Percentiles rank a stretch among this genome's conserved stretches.
Conservation (phyloP, 1,139 yeast species). For the Saccharomyces hybrid region DNA sequence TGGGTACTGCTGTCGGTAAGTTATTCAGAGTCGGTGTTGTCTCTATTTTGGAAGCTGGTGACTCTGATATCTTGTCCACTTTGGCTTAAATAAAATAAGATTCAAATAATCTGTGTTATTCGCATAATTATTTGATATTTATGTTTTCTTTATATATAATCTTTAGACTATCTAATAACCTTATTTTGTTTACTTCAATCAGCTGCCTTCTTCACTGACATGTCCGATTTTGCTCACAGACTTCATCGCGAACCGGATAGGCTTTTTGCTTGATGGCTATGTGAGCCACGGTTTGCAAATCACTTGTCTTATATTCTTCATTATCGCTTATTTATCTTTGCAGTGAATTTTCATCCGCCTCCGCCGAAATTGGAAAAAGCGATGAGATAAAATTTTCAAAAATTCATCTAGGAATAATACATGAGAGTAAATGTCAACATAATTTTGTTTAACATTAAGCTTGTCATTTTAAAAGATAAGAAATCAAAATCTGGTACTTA, state of each 20-base stretch:
- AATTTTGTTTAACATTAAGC: neutral
- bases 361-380: neutral
- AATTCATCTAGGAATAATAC: neutral
- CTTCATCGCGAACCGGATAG: too few relatives aligned
- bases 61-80: conserved; percentile 83
- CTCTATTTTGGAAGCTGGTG: conserved; percentile 97
- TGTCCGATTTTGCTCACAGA: too few relatives aligned
- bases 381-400: conserved; percentile 1
- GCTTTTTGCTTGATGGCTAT: too few relatives aligned
- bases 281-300: too few relatives aligned
- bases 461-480: neutral
- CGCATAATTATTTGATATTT: neutral
- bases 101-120: neutral
- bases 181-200: neutral
- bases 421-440: conserved; percentile 1
- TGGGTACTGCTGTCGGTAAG: conserved; percentile 99
- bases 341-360: neutral
- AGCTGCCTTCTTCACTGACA: too few relatives aligned
- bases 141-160: neutral
- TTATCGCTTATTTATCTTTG: neutral
- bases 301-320: neutral
- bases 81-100: conserved; percentile 26
- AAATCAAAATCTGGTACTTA: neutral
- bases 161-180: neutral
- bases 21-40: conserved; percentile 99